Conservation (phyloP, 1,139 yeast species). For the Taiozyma sp. region DNA sequence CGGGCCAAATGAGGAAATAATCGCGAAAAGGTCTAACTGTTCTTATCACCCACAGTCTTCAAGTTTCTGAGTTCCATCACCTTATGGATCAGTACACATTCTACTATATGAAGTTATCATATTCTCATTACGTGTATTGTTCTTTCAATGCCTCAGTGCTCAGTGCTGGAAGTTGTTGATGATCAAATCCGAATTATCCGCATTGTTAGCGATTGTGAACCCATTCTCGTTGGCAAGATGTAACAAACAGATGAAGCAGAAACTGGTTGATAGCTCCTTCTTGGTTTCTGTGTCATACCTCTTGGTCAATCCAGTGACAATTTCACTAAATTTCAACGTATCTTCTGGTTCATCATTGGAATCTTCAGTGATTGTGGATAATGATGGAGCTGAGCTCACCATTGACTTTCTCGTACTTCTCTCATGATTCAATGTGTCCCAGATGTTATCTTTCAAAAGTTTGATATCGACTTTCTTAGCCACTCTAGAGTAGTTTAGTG, state of each 20-base stretch:
- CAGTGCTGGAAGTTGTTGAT: conserved; percentile 9
- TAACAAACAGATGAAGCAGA: conserved; percentile 78
- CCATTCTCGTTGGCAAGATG: conserved; percentile 93
- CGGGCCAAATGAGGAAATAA: neutral
- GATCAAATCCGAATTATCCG: conserved; percentile 48
- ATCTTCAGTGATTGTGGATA: neutral
- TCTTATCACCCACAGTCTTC: neutral
- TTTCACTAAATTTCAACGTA: conserved; percentile 19
- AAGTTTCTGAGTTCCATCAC: too few species aligned
- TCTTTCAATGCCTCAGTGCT: neutral
- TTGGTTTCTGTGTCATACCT: conserved; percentile 45
- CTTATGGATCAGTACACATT: too few species aligned
- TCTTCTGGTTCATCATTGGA: neutral
- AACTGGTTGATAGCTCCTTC: conserved; percentile 77
- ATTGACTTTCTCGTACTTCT: conserved; percentile 8
- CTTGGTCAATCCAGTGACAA: conserved; percentile 35
- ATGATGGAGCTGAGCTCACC: neutral
- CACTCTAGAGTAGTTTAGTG: conserved; percentile 60
- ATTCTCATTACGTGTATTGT: neutral
- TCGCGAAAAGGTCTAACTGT: neutral
- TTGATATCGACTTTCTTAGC: conserved; percentile 85
- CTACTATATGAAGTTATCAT: neutral
- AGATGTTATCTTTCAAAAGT: conserved; percentile 71
- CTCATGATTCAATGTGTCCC: conserved; percentile 49
- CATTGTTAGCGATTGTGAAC: conserved; percentile 51